Conservation (phyloP, 768 basidiomycete species). For the Cubamyces lactineus region DNA sequence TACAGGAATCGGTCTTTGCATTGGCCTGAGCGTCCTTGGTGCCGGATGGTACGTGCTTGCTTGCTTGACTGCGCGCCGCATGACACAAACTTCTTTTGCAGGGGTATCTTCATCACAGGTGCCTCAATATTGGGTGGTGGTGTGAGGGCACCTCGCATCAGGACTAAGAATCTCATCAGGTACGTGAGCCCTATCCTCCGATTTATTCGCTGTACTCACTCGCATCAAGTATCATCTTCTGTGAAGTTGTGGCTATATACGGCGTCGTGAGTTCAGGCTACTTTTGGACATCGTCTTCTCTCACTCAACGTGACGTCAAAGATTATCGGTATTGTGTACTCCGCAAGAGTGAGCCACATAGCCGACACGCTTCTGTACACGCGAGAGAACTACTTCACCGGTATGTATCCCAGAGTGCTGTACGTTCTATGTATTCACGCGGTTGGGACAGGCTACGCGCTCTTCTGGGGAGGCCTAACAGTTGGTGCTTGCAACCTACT, state of each 20-base stretch:
- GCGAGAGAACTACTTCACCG: conserved; percentile 89
- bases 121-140: conserved; percentile 97
- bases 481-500: conserved; percentile 94
- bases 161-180: conserved; percentile 98
- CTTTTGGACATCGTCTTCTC: background rate
- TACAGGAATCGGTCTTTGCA: conserved; percentile 88
- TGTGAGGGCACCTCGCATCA: conserved; percentile 89
- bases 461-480: conserved; percentile 97
- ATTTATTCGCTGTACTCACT: background rate
- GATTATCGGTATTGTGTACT: conserved; percentile 98
- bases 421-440: background rate
- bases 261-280: conserved; percentile 68
- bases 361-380: conserved; percentile 77
- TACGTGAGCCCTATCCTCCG: conserved; percentile 36
- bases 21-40: conserved; percentile 90
- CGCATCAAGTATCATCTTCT: conserved; percentile 87
- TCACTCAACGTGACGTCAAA: conserved; percentile 32
- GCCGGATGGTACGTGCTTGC: conserved; percentile 84
- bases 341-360: conserved; percentile 70
- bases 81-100: conserved; percentile 36
- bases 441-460: conserved; percentile 68
- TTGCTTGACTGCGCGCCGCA: background rate
- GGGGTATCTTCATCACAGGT: conserved; percentile 98
- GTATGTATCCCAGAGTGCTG: conserved; percentile 38
- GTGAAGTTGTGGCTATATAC: conserved; percentile 99